Percentiles rank a stretch among this genome's conserved stretches.
Evolutionary conservation across 1,139 yeast species (phyloP).

Genomic region (Pichia sp.): DNA sequence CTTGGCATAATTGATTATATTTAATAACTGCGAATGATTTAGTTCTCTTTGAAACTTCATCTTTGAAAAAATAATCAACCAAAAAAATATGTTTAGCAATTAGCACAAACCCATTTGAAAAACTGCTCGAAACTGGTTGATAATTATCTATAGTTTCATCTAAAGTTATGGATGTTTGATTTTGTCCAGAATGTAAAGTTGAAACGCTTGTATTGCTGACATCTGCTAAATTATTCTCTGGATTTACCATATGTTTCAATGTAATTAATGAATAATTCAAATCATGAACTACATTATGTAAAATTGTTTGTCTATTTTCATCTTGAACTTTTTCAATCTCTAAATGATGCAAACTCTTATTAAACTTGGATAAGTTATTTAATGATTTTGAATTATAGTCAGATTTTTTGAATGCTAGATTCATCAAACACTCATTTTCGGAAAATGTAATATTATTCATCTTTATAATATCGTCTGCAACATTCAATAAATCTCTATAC

Average conservation of each 20-base stretch:
- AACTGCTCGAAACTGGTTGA: conserved; percentile 6
- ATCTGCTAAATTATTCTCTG: neutral
- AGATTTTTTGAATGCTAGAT: conserved; percentile 26
- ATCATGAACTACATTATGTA: conserved; percentile 25
- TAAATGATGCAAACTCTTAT: conserved; percentile 1
- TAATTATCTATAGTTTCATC: conserved; percentile 7
- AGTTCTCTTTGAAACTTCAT: conserved; percentile 10
- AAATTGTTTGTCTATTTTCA: conserved; percentile 17
- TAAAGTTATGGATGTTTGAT: neutral
- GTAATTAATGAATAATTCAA: conserved; percentile 19
- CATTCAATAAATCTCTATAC: conserved; percentile 59
- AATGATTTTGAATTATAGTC: conserved; percentile 22
- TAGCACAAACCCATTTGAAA: conserved; percentile 5
- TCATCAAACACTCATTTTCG: conserved; percentile 24
- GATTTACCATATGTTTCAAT: conserved; percentile 12
- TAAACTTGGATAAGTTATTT: conserved; percentile 19
- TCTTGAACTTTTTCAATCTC: conserved; percentile 12
- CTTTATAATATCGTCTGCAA: conserved; percentile 59
- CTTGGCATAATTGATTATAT: conserved; percentile 16
- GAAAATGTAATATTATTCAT: conserved; percentile 40
- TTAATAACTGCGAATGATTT: conserved; percentile 15
- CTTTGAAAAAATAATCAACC: conserved; percentile 18
- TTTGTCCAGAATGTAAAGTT: too few species aligned
- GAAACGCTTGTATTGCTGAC: neutral
- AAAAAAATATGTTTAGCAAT: conserved; percentile 24